Conservation (phyloP, 805 yeast genomes). For the Saccharomycopsis sp. region DNA sequence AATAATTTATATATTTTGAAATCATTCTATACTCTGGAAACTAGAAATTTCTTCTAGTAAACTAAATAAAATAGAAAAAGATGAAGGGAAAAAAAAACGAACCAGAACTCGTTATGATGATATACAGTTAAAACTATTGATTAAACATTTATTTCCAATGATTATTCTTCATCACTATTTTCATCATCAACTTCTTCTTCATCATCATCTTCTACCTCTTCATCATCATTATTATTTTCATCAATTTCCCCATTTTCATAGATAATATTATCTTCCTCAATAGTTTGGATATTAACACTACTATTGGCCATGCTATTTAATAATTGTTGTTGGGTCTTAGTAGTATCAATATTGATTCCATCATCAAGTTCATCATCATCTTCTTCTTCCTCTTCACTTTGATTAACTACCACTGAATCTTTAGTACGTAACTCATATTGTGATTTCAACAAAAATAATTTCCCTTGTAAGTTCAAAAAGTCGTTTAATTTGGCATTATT, state of each 20-base stretch:
- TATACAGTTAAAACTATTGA: too few relatives aligned
- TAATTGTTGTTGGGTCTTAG: conserved; percentile 7
- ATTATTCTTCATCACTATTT: conserved; percentile 1
- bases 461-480: conserved; percentile 16
- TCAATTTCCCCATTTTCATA: conserved; percentile 16
- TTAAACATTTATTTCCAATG: too few relatives aligned
- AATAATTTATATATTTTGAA: too few relatives aligned
- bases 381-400: background rate
- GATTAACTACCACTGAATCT: background rate
- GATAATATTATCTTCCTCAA: conserved; percentile 15
- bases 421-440: conserved; percentile 14
- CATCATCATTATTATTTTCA: conserved; percentile 6
- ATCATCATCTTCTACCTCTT: conserved; percentile 7
- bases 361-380: conserved; percentile 2
- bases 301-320: conserved; percentile 10
- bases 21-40: too few relatives aligned
- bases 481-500: conserved; percentile 7
- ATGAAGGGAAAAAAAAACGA: too few relatives aligned
- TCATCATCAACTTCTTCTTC: conserved; percentile 5
- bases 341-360: background rate
- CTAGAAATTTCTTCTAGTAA: too few relatives aligned
- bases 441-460: conserved; percentile 13
- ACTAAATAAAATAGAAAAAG: too few relatives aligned
- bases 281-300: conserved; percentile 6
- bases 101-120: too few relatives aligned